phyloP scores from a whole-genome alignment of 495 filamentous ascomycete species.

The Haplographium delicatum region DNA sequence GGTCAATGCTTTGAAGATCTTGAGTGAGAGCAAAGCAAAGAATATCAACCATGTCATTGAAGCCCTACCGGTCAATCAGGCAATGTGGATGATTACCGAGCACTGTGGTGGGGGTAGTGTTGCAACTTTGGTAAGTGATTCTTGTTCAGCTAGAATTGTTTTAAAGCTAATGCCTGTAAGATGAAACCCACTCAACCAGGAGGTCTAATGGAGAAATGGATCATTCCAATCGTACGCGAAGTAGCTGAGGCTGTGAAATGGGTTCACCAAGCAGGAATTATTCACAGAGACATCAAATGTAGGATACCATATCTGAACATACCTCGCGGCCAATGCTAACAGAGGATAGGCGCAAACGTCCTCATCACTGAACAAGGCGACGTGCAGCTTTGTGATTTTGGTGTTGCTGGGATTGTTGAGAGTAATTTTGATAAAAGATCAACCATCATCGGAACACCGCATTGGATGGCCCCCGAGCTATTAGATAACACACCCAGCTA shows the following conservation, averaged over 20 bases:
- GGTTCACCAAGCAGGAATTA: conserved; percentile 86
- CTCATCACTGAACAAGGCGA: conserved; percentile 82
- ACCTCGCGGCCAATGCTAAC: conserved; percentile 4
- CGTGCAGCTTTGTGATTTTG: conserved; percentile 93
- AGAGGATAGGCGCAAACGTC: conserved; percentile 70
- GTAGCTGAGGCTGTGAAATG: conserved; percentile 77
- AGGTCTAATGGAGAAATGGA: conserved; percentile 81
- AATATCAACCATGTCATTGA: conserved; percentile 91
- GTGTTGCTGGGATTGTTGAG: conserved; percentile 83
- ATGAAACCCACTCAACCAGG: conserved; percentile 59
- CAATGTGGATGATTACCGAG: conserved; percentile 94
- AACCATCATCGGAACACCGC: conserved; percentile 89
- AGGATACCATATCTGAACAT: conserved; percentile 11
- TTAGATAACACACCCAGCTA: conserved; percentile 53
- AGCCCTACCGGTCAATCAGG: conserved; percentile 75
- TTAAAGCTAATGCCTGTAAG: conserved; percentile 5
- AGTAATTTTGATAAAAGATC: conserved; percentile 78
- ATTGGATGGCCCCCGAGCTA: conserved; percentile 97
- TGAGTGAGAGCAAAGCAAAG: conserved; percentile 76
- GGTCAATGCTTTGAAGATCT: conserved; percentile 75
- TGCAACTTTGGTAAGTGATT: conserved; percentile 64
- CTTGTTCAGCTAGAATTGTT: background rate
- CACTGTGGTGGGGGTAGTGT: conserved; percentile 95
- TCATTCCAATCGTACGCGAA: conserved; percentile 84
- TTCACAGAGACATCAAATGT: conserved; percentile 96